These are phyloP conservation scores for Pseudopyricularia javanii DNA, from an alignment of 2,329 filamentous ascomycete species.

Conservation along the genomic window DNA sequence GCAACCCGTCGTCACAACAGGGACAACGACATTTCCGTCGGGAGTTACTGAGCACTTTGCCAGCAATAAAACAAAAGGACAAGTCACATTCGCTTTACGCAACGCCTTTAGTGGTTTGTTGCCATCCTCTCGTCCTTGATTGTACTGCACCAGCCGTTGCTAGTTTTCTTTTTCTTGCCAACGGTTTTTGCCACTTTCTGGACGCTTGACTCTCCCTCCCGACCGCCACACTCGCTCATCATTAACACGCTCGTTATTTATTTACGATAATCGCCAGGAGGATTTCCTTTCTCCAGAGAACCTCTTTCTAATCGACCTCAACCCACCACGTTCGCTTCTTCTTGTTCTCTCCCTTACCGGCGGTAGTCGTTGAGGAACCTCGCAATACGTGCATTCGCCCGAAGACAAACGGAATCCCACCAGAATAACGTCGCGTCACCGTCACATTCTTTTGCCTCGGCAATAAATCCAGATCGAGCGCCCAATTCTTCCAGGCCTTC, in stretches of 20 bases:
- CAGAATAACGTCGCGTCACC: no score
- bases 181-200: neutral
- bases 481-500: no score
- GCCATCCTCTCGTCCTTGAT: neutral
- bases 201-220: neutral
- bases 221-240: neutral
- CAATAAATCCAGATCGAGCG: no score
- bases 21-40: neutral
- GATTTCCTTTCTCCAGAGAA: neutral
- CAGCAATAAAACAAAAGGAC: neutral
- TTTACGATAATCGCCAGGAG: neutral
- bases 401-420: no score
- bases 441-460: no score
- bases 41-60: no score
- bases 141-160: neutral
- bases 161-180: neutral
- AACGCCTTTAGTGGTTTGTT: neutral
- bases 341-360: neutral
- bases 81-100: no score
- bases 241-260: neutral
- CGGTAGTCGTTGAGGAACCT: neutral
- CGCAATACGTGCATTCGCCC: no score
- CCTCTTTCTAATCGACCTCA: neutral
- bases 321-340: no score
- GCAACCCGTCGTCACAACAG: neutral